These are phyloP conservation scores for Hanseniaspora valbyensis DNA, from an alignment of 805 yeast genomes.

Conservation along the genomic window DNA sequence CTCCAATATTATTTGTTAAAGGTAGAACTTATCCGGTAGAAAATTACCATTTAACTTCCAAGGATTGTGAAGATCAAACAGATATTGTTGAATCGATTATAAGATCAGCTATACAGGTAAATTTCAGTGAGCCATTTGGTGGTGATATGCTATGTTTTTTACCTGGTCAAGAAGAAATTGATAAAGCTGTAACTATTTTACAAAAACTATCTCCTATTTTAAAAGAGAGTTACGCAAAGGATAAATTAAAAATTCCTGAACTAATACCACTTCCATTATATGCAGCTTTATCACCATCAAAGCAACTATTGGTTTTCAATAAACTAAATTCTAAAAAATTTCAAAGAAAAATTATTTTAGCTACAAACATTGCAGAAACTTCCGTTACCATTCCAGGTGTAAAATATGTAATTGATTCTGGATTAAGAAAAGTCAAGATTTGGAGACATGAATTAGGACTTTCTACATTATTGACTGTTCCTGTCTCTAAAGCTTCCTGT, in stretches of 20 bases:
- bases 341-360: constrained; percentile 73
- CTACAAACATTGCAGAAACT: constrained; percentile 96
- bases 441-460: constrained; percentile 90
- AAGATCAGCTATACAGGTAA: constrained; percentile 64
- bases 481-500: constrained; percentile 89
- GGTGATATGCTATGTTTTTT: constrained; percentile 91
- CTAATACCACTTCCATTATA: constrained; percentile 75
- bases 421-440: constrained; percentile 82
- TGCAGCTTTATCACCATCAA: constrained; percentile 82
- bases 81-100: constrained; percentile 76
- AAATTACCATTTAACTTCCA: constrained; percentile 43
- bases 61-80: constrained; percentile 42
- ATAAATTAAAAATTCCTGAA: constrained; percentile 42
- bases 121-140: constrained; percentile 54
- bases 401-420: constrained; percentile 83
- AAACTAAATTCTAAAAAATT: constrained; percentile 37
- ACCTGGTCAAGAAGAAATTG: constrained; percentile 97
- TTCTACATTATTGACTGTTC: constrained; percentile 83
- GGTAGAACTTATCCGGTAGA: constrained; percentile 85
- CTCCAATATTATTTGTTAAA: constrained; percentile 78
- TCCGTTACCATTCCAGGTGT: constrained; percentile 94
- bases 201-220: constrained; percentile 50
- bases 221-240: constrained; percentile 37
- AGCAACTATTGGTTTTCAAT: constrained; percentile 71
- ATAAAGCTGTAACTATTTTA: constrained; percentile 59